Evolutionary conservation across 1,284 basidiomycete species (phyloP).

Genomic region (Schizopora paradoxa): DNA sequence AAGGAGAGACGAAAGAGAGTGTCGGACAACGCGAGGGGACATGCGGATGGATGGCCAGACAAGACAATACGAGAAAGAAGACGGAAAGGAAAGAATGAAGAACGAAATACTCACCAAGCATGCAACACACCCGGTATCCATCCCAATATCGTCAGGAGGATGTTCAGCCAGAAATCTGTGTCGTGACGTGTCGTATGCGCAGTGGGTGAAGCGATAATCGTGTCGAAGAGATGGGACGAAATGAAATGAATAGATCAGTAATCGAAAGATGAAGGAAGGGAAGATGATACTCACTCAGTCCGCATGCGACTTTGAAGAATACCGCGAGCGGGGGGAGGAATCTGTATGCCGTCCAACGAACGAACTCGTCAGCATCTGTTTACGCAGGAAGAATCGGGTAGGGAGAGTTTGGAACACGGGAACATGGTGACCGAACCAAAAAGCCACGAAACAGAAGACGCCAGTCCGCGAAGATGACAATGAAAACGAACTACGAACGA

Average conservation of each 20-base stretch:
- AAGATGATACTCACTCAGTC: background rate
- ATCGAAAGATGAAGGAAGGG: background rate
- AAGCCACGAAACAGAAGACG: too few relatives aligned
- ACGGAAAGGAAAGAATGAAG: too few relatives aligned
- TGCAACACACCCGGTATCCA: conserved; percentile 18
- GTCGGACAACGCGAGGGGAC: too few relatives aligned
- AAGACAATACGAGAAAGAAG: too few relatives aligned
- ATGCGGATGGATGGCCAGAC: too few relatives aligned
- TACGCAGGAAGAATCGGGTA: too few relatives aligned
- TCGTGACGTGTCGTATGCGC: background rate
- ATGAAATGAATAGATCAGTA: background rate
- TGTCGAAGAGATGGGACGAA: background rate
- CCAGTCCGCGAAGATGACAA: too few relatives aligned
- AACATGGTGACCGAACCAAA: too few relatives aligned
- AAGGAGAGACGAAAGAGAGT: too few relatives aligned
- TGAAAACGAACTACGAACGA: too few relatives aligned
- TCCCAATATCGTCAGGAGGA: conserved; percentile 15
- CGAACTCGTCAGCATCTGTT: background rate
- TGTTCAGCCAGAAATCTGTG: conserved; percentile 18
- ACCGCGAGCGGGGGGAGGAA: background rate
- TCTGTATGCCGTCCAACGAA: background rate
- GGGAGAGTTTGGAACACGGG: too few relatives aligned
- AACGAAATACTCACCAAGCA: conserved; percentile 16
- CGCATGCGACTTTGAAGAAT: background rate
- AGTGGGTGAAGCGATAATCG: background rate